Conservation (phyloP, 176 grass and related monocot genomes). For the Oryza longistaminata region DNA sequence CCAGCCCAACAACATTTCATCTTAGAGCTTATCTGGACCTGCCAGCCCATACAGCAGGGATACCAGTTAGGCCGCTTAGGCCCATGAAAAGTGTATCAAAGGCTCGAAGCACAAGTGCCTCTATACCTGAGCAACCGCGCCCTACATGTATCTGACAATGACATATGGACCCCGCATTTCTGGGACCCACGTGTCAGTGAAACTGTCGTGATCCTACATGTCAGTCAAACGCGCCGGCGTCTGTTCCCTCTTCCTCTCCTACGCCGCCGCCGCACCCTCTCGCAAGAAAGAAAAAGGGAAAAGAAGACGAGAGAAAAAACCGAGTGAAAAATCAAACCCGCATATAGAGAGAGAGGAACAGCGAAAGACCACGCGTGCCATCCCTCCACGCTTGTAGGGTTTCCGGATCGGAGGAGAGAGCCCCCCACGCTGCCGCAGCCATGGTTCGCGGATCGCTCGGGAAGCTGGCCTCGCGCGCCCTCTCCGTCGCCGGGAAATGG, state of each 20-base stretch:
- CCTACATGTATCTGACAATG: neutral
- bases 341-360: neutral
- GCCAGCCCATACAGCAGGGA: no score
- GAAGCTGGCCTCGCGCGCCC: conserved; percentile 58
- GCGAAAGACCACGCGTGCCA: conserved; percentile 2
- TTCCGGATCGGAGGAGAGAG: conserved; percentile 41
- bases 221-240: neutral
- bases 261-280: conserved; percentile 11
- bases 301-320: neutral
- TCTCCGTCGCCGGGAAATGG: conserved; percentile 86
- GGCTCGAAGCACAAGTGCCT: no score
- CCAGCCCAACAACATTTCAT: no score
- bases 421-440: conserved; percentile 24
- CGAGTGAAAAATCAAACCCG: neutral
- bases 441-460: conserved; percentile 88
- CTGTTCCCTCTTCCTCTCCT: neutral
- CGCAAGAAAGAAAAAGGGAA: conserved; percentile 43
- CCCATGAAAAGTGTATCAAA: no score
- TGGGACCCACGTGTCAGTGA: neutral
- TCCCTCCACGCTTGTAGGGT: conserved; percentile 41
- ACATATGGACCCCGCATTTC: neutral
- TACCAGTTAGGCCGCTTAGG: no score
- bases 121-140: no score
- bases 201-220: neutral
- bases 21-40: no score